Base-by-base conservation (phyloP, 176 grass and related monocot species). In the Oryza coarctata region DNA sequence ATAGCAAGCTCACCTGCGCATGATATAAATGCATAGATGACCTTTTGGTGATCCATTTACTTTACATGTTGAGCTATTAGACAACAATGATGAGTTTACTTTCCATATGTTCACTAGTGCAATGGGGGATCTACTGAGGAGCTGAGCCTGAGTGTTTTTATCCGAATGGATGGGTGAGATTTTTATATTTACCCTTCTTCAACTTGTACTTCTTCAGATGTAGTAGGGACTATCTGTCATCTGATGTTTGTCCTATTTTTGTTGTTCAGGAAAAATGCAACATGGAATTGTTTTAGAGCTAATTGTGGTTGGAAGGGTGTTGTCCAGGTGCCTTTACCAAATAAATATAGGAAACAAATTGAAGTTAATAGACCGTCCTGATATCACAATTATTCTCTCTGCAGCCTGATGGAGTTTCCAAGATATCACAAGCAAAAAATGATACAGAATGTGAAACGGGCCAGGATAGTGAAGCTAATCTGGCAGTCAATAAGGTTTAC, bases 281-380 rank as follows among this genome's bases (percentile, higher is more conserved):
- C 62, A 12, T 99, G 96, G 96, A 78, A 25, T 29, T 99, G 96
- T 66, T 99, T 99, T 68, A 90, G 93, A 87, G 73, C 83, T 6
- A 94, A 6, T 28, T 99, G 96, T 87, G 96, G 93, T 45, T 99
- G 87, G 93, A 90, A 64, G 69, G 96, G 96, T 81, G 5, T 2
- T 83, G 41, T 67, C 30, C 33, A 80, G 84, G 95, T 94, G 87
- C 8, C 29, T 73, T 14, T 70, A 69, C 12, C 30, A 75, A 77
- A 65, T 33, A 67, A 74, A 83, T 43, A 17, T 43, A 63, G 30
- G 5, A 28, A 66, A 79, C 62, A 75, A 79, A 45, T 82, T 18
- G 2, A 73, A 64, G n/a, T 12, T 79, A 44, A 34, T 71, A 38
- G 71, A 66, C 9, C 20, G 82, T 64, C 15, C 50, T 83, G 29